Percentiles rank a stretch among this genome's conserved stretches.
Conservation (phyloP, 2,329 filamentous ascomycete genomes). For the Ceratocystis huliohia region DNA sequence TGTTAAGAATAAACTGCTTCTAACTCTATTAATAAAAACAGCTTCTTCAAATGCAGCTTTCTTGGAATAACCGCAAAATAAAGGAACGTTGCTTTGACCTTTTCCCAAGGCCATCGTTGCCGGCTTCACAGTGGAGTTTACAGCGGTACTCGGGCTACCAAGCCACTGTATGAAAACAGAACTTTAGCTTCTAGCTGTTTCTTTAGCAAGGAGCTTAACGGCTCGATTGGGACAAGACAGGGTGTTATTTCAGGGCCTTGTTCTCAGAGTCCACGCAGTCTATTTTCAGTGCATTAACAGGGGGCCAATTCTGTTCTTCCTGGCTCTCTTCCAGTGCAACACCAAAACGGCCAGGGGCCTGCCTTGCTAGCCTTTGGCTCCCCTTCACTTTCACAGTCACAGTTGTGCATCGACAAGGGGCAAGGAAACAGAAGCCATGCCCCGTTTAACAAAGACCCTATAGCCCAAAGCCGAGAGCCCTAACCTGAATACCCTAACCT, state of each 20-base stretch:
- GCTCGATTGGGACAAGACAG: constrained; percentile 10
- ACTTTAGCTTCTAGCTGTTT: too few species aligned
- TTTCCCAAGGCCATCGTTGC: neutral
- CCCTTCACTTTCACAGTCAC: too few species aligned
- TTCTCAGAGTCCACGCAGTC: neutral
- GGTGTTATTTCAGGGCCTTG: constrained; percentile 15
- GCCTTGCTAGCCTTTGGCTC: too few species aligned
- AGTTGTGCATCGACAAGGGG: too few species aligned
- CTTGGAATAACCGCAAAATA: neutral
- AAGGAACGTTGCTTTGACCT: neutral
- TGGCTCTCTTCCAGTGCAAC: too few species aligned
- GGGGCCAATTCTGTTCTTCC: neutral
- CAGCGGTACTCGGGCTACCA: neutral
- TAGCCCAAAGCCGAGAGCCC: too few species aligned
- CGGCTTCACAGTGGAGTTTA: neutral
- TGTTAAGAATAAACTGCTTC: neutral
- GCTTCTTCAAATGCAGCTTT: neutral
- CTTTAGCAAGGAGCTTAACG: too few species aligned
- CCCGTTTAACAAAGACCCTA: too few species aligned
- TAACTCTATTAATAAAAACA: neutral
- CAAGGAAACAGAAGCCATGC: too few species aligned
- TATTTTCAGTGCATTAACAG: neutral
- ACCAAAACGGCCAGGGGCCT: too few species aligned
- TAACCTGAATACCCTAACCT: too few species aligned
- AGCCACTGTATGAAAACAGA: neutral